Conservation (phyloP, 2,329 filamentous ascomycete species). For the Fusarium metavorans region DNA sequence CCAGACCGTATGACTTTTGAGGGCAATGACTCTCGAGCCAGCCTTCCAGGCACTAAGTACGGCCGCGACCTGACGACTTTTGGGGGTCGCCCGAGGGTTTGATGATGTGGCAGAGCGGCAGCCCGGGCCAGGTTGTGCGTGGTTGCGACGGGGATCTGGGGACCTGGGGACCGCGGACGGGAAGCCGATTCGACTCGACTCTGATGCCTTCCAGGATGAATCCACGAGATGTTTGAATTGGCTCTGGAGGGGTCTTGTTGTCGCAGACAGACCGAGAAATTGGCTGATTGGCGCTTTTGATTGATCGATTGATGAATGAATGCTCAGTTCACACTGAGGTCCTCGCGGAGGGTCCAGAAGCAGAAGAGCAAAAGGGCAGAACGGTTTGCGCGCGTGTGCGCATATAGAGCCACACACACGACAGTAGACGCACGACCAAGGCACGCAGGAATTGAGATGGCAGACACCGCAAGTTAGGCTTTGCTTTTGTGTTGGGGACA, state of each 20-base stretch:
- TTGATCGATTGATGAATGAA: constrained; percentile 20
- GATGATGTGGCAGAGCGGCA: constrained; percentile 41
- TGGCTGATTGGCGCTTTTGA: constrained; percentile 22
- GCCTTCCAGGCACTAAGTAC: constrained; percentile 33
- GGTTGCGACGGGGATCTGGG: constrained; percentile 34
- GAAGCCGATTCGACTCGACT: constrained; percentile 34
- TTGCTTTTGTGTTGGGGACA: constrained; percentile 8
- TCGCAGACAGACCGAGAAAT: background rate
- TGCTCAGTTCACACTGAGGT: constrained; percentile 3
- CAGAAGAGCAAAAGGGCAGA: constrained; percentile 4
- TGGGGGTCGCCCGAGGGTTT: constrained; percentile 29
- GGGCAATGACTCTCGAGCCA: constrained; percentile 38
- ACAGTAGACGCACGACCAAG: constrained; percentile 20
- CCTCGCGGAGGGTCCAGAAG: background rate
- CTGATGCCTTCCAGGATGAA: constrained; percentile 13
- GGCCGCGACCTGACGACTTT: constrained; percentile 43
- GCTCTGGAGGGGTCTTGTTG: constrained; percentile 5
- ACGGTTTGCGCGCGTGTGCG: constrained; percentile 43
- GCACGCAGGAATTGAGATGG: constrained; percentile 10
- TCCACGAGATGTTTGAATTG: constrained; percentile 7
- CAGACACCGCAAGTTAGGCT: constrained; percentile 10
- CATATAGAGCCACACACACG: constrained; percentile 34
- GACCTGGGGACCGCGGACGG: constrained; percentile 30
- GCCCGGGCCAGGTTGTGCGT: constrained; percentile 27
- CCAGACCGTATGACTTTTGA: constrained; percentile 45